Conservation (phyloP, 139 green algal species). For the Chlorella vulgaris region DNA sequence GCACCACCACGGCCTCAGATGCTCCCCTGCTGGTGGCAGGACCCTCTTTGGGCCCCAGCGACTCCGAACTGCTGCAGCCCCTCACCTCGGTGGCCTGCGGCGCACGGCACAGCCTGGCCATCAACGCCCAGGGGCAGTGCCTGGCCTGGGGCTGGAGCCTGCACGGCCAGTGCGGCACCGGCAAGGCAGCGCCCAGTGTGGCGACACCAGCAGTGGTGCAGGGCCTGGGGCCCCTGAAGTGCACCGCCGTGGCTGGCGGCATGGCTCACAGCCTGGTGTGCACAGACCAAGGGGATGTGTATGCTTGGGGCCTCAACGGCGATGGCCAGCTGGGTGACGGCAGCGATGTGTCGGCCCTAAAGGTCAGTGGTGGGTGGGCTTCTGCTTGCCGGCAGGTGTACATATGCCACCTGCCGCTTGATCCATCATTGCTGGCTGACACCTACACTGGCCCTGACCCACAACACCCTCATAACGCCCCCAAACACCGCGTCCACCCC, state of each 20-base stretch:
- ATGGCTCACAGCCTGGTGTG: slow-evolving; percentile 49
- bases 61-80: slow-evolving; percentile 3
- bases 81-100: slow-evolving; percentile 32
- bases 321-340: slow-evolving; percentile 60
- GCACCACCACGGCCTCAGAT: neutral
- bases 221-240: slow-evolving; percentile 40
- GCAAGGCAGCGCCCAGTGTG: slow-evolving; percentile 2
- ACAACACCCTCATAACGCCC: too few species aligned
- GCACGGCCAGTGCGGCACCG: slow-evolving; percentile 51
- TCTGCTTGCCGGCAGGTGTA: neutral
- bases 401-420: neutral
- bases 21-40: slow-evolving; percentile 24
- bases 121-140: slow-evolving; percentile 26
- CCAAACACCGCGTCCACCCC: neutral
- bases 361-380: neutral
- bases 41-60: neutral
- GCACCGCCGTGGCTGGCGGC: slow-evolving; percentile 43
- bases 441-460: too few species aligned
- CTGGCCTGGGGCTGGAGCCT: slow-evolving; percentile 54
- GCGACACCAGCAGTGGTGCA: slow-evolving; percentile 18
- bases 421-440: too few species aligned
- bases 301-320: slow-evolving; percentile 60
- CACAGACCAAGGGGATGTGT: slow-evolving; percentile 54
- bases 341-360: neutral
- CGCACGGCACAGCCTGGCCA: slow-evolving; percentile 28